Evolutionary conservation across 1,284 basidiomycete species (phyloP).

Genomic region (Microbotryum scabiosae): DNA sequence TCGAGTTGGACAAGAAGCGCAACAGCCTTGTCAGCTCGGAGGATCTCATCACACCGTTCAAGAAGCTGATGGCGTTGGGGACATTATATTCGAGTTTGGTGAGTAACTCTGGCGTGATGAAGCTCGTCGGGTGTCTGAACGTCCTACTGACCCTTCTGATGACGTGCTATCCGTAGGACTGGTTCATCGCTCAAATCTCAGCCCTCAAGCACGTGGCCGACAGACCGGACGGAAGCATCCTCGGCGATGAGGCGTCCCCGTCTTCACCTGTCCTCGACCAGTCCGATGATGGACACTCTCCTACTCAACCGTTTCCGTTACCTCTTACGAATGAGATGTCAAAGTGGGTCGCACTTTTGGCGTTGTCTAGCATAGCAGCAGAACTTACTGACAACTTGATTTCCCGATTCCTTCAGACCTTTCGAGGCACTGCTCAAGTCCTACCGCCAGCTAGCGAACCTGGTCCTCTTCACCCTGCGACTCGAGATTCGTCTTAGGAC

Average conservation of each 20-base stretch:
- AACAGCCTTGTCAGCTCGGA: conserved; percentile 50
- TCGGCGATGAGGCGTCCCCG: background rate
- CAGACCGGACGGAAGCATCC: conserved; percentile 15
- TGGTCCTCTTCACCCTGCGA: conserved; percentile 79
- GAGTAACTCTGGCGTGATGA: conserved; percentile 38
- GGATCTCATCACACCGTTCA: conserved; percentile 66
- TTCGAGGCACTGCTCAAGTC: conserved; percentile 83
- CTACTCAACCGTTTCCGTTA: conserved; percentile 44
- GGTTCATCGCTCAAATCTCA: conserved; percentile 27
- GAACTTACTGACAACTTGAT: conserved; percentile 13
- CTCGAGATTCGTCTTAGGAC: conserved; percentile 80
- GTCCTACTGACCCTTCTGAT: background rate
- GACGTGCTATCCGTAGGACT: conserved; percentile 5
- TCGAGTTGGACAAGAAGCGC: conserved; percentile 60
- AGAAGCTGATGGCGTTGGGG: conserved; percentile 68
- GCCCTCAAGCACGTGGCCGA: conserved; percentile 10
- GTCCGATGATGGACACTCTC: conserved; percentile 28
- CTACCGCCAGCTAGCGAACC: conserved; percentile 75
- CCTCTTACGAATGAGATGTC: conserved; percentile 80
- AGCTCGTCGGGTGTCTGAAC: no score
- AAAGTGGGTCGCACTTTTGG: conserved; percentile 50
- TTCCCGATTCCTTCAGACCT: conserved; percentile 50
- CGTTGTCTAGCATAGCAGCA: background rate
- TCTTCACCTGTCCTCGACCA: background rate
- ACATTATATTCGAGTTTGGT: conserved; percentile 80